Base-by-base conservation (phyloP, 2,329 filamentous ascomycete species). In the Colletotrichum plurivorum region DNA sequence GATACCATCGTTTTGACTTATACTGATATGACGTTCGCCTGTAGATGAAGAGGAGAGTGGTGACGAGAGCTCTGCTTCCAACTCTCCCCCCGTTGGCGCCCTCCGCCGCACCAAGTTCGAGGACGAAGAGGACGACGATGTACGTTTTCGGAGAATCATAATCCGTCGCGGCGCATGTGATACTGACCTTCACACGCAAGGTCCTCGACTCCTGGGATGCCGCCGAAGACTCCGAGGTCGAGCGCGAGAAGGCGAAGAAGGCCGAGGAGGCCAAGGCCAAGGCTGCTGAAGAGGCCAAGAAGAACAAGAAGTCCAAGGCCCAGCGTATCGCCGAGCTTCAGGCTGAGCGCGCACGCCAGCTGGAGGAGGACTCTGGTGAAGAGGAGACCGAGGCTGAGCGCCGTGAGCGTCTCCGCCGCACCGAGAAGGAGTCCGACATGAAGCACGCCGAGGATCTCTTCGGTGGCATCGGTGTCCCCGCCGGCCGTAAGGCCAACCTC, bases 121-220 rank as follows among this genome's bases (percentile, higher is more conserved):
- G 75, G 95, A 98, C 75, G 95, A 98, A 80, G 95, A 97, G 81
- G 92, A 87, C 63, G 91, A 93, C 75, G 94, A 97, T 82, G 95
- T 95, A 88, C 77, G 87, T 79, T 39, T 7, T 20, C 53, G 36
- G 20, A 59, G 25, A 51, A 53, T 57, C 63, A 68, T 45, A 16
- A 27, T 67, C 65, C 60, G 54, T 51, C 58, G 16, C 18, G 9
- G 62, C 36, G 62, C 51, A 13, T 39, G 10, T 39, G 31, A 36
- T 12, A 45, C 70, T 73, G 25, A 70, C 43, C 2, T 56, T 54
- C 39, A 27, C 20, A 27, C 16, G 73, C 10, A 54, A 97, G 92
- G 94, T 98, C 66, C 89, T 98, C 77, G 96, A 99, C 70, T 95
- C 94, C 41, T 99, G 96, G 96, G 95, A 98, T 77, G 95, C 94